A percentile compares a stretch with the other conserved stretches of the same genome.
phyloP scores from a whole-genome alignment of 805 yeast species.

The Kluyveromyces siamensis region DNA sequence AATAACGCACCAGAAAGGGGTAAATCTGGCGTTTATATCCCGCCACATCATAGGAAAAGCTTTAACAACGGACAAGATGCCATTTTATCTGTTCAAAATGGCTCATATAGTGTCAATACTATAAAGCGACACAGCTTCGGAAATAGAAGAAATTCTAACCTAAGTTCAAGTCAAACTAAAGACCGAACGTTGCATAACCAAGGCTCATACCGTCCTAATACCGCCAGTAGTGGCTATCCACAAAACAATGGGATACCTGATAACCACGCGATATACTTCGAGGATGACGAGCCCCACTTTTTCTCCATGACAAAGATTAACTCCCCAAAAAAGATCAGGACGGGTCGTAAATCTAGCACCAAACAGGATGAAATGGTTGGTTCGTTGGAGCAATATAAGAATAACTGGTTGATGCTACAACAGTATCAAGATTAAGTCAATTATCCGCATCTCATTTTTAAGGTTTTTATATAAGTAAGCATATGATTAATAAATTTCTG shows the following conservation, averaged over 20 bases:
- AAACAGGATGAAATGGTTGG: conserved; percentile 28
- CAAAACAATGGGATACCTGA: conserved; percentile 22
- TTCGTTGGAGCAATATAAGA: conserved; percentile 29
- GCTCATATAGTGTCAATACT: conserved; percentile 6
- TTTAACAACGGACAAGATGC: conserved; percentile 10
- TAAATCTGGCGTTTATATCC: conserved; percentile 33
- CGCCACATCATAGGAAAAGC: conserved; percentile 45
- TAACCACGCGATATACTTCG: conserved; percentile 23
- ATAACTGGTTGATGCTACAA: conserved; percentile 30
- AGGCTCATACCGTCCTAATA: background rate
- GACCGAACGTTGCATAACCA: background rate
- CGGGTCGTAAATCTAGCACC: conserved; percentile 23
- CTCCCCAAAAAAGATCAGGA: conserved; percentile 7
- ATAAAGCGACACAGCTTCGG: conserved; percentile 1
- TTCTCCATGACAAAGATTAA: conserved; percentile 3
- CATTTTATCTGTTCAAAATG: conserved; percentile 15
- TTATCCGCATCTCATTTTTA: background rate
- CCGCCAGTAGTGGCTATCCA: conserved; percentile 4
- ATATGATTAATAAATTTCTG: background rate
- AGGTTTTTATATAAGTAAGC: background rate
- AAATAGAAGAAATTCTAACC: background rate
- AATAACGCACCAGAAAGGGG: background rate
- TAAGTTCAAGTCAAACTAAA: background rate
- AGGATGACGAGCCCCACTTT: conserved; percentile 21
- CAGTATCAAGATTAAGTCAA: conserved; percentile 19